These are phyloP conservation scores for Malassezia vespertilionis DNA, from an alignment of 1,284 basidiomycete species.

Conservation along the genomic window DNA sequence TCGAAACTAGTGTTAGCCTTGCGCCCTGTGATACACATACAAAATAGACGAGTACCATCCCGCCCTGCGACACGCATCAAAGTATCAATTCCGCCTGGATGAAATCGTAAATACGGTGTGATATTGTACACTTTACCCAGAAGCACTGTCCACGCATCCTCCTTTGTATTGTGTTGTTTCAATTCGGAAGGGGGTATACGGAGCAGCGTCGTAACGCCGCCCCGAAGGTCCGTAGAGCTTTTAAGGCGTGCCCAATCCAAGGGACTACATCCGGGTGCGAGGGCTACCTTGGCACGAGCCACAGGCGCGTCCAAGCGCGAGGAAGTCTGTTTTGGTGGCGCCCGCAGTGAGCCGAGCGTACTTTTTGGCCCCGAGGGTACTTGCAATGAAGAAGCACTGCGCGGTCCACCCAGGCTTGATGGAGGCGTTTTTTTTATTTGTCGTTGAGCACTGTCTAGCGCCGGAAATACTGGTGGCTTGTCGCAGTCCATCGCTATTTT, in stretches of 20 bases:
- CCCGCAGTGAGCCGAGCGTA: conserved; percentile 19
- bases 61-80: conserved; percentile 90
- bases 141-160: conserved; percentile 87
- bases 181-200: conserved; percentile 74
- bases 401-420: not conserved
- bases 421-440: conserved; percentile 13
- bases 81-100: conserved; percentile 87
- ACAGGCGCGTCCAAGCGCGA: conserved; percentile 29
- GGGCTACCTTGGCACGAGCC: conserved; percentile 63
- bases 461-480: conserved; percentile 69
- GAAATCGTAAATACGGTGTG: conserved; percentile 78
- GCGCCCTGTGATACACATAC: conserved; percentile 50
- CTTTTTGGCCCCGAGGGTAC: no score
- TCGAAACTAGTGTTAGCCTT: conserved; percentile 26
- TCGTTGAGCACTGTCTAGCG: conserved; percentile 68
- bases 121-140: conserved; percentile 95
- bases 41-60: conserved; percentile 86
- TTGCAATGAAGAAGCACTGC: not conserved
- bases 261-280: conserved; percentile 80
- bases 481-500: no score
- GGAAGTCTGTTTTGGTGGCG: conserved; percentile 23
- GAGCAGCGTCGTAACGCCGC: conserved; percentile 46
- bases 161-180: conserved; percentile 66
- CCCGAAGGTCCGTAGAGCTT: conserved; percentile 54
- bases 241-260: conserved; percentile 82